These are phyloP conservation scores for Microdochium bolleyi DNA, from an alignment of 2,329 filamentous ascomycete genomes.

Conservation along the genomic window DNA sequence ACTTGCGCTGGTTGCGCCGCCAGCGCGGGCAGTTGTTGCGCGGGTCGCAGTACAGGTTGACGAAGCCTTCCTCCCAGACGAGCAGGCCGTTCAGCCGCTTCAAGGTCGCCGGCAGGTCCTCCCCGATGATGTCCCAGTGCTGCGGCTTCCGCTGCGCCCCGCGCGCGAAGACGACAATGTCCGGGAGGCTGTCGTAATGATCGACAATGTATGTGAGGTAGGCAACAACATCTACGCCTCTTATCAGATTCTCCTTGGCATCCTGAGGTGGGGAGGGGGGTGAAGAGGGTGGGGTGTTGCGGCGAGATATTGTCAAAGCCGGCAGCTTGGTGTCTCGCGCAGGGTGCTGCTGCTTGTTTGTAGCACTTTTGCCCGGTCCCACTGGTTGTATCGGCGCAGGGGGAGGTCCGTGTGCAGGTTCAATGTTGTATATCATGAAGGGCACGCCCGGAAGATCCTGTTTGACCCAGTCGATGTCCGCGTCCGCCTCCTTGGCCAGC, in stretches of 20 bases:
- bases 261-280: not conserved
- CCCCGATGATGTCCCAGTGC: constrained; percentile 43
- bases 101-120: constrained; percentile 40
- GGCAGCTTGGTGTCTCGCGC: not conserved
- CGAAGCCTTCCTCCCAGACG: constrained; percentile 45
- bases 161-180: constrained; percentile 51
- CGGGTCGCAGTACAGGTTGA: constrained; percentile 52
- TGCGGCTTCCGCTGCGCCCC: constrained; percentile 44
- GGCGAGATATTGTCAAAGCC: not conserved
- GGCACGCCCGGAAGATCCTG: not conserved
- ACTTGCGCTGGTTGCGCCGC: constrained; percentile 35
- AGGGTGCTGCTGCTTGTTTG: not conserved
- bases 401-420: not conserved
- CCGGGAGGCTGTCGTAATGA: constrained; percentile 49
- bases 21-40: constrained; percentile 50
- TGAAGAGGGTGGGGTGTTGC: not conserved
- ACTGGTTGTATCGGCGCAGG: not conserved
- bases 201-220: constrained; percentile 56
- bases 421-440: not conserved
- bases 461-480: not conserved
- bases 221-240: constrained; percentile 52
- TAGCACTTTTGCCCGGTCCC: not conserved
- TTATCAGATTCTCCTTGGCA: constrained; percentile 31
- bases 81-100: constrained; percentile 39
- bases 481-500: not conserved